phyloP scores from a whole-genome alignment of 2,329 filamentous ascomycete species.

The Venturia carpophila region DNA sequence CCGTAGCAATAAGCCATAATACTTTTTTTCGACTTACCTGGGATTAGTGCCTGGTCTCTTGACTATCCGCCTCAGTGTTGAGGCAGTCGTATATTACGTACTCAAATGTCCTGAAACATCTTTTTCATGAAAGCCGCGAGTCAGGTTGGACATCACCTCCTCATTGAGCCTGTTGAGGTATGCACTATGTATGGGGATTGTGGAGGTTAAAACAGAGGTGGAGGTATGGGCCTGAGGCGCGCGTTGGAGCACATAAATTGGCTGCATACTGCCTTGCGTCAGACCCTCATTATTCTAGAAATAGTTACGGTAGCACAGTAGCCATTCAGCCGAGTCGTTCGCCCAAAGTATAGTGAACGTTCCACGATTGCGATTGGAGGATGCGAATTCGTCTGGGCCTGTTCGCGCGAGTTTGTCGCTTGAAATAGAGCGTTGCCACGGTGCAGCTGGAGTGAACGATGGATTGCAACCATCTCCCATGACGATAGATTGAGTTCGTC shows the following conservation, averaged over 20 bases:
- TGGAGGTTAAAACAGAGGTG: background rate
- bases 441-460: background rate
- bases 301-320: background rate
- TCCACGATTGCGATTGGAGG: background rate
- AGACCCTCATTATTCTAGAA: background rate
- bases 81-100: background rate
- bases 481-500: background rate
- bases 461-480: background rate
- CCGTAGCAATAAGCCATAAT: too few relatives aligned
- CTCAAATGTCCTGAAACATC: background rate
- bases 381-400: background rate
- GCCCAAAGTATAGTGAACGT: background rate
- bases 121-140: background rate
- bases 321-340: background rate
- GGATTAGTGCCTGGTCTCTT: background rate
- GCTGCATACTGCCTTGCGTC: background rate
- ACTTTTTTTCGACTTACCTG: background rate
- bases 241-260: conserved; percentile 5
- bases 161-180: background rate
- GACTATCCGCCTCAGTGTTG: background rate
- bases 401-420: background rate
- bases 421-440: background rate
- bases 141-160: background rate
- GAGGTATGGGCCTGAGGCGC: background rate
- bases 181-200: background rate